Base-by-base conservation (phyloP, 176 grass and related monocot genomes). In the Raddia distichophylla region DNA sequence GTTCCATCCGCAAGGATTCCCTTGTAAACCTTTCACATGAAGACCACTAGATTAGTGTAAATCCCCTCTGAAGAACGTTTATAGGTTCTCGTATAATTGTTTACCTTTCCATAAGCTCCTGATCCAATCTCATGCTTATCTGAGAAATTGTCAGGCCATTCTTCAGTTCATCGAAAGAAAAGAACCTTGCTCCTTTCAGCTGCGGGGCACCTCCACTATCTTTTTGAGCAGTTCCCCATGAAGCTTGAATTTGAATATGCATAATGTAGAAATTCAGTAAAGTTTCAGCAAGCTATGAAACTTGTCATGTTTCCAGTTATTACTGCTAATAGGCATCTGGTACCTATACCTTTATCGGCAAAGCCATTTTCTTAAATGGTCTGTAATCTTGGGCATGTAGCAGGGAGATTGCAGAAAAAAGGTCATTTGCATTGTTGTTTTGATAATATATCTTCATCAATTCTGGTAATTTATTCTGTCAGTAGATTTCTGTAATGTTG, bases 41-140 rank as follows among this genome's bases (percentile, higher is more conserved):
- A 49, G 55, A 66, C 52, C 44, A 54, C 22, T 65, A 12, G n/a
- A 34, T 80, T 54, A 75, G 5, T 71, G 54, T 60, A 32, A 73
- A 69, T 68, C 34, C 32, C 16, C 34, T 47, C 60, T 32, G 56
- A 74, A 32, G n/a, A 71, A 71, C 22, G 12, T 27, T 48, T 7
- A 71, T 49, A 60, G 40, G 43, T 81, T 16, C 33, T 35, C 58
- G 12, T n/a, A 51, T 79, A 47, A 55, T 56, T 69, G 10, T 44
- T 74, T 90, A 97, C 94, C 83, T 97, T 97, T 88, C 91, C 94
- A 83, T 94, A 97, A 10, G 89, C 85, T 82, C 94, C 94, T 66
- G 82, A 73, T 68, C 94, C 94, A 73, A 94, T 89, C 74, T 94
- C 94, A 77, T 94, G 83, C 5, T 60, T 79, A 75, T 84, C 84